Conservation (phyloP, 2,329 filamentous ascomycete genomes). For the Arthrobotrys sphaeroides region DNA sequence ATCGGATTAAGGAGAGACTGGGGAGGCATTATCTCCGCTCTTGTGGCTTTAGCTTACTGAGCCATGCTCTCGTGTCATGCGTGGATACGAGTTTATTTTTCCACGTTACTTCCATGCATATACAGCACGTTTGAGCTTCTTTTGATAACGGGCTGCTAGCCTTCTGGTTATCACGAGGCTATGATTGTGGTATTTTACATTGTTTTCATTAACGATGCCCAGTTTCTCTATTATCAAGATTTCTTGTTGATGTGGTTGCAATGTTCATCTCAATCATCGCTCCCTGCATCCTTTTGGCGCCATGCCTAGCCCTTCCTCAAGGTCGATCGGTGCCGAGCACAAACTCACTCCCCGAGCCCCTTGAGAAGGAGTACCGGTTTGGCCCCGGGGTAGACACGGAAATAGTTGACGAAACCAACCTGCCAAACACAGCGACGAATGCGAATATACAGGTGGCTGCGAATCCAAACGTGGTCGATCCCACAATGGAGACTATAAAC, state of each 20-base stretch:
- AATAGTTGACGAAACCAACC: conserved; percentile 37
- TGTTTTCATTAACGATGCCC: not conserved
- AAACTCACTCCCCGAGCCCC: not conserved
- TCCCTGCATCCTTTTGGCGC: not conserved
- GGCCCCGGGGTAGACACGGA: not conserved
- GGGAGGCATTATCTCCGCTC: conserved; percentile 22
- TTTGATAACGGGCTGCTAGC: not conserved
- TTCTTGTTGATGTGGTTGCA: not conserved
- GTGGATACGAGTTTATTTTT: conserved; percentile 13
- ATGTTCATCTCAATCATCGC: conserved; percentile 1
- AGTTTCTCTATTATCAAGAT: not conserved
- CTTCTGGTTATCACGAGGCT: not conserved
- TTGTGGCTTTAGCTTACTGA: conserved; percentile 28
- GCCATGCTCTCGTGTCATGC: not conserved
- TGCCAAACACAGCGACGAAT: too few species aligned
- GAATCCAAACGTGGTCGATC: not conserved
- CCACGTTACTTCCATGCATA: not conserved
- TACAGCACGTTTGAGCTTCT: conserved; percentile 26
- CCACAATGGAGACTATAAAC: not conserved
- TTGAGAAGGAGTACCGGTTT: not conserved
- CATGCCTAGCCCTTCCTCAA: conserved; percentile 3
- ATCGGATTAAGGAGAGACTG: not conserved
- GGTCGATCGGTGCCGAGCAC: not conserved
- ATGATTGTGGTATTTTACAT: not conserved
- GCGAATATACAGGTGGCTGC: not conserved